phyloP scores from a whole-genome alignment of 202 grass and related monocot genomes.

The Schoenoplectus tabernaemontani region DNA sequence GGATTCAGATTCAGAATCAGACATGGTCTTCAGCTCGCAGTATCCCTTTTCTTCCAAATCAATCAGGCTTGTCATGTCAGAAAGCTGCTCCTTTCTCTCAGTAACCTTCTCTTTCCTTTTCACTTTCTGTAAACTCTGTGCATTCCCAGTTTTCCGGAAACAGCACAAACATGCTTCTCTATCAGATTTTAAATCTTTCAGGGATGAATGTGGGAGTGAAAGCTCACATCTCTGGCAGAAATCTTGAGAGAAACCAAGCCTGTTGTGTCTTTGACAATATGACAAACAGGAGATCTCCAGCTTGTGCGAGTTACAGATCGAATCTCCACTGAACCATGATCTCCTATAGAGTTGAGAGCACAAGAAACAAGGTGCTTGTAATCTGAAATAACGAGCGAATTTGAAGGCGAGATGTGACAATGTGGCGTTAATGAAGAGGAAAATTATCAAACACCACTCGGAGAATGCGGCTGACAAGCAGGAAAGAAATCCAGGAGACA shows the following conservation, averaged over 20 bases:
- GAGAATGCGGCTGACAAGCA: constrained; percentile 36
- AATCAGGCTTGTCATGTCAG: background rate
- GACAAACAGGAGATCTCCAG: constrained; percentile 54
- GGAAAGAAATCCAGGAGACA: constrained; percentile 28
- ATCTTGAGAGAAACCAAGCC: constrained; percentile 37
- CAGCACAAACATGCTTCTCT: constrained; percentile 54
- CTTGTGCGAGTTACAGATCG: constrained; percentile 49
- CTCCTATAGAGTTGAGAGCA: constrained; percentile 50
- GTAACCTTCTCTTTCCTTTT: constrained; percentile 4
- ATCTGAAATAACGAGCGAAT: constrained; percentile 32
- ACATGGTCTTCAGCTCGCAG: constrained; percentile 39
- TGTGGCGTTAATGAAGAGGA: constrained; percentile 43
- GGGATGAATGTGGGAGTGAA: constrained; percentile 24
- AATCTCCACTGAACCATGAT: constrained; percentile 43
- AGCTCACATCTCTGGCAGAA: constrained; percentile 52
- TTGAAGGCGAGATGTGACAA: constrained; percentile 38
- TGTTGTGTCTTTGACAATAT: constrained; percentile 48
- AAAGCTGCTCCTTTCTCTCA: background rate
- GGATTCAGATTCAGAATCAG: constrained; percentile 50
- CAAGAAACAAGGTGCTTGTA: constrained; percentile 53
- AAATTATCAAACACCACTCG: constrained; percentile 62
- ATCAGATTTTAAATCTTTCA: background rate
- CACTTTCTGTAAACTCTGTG: background rate
- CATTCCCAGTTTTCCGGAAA: constrained; percentile 29
- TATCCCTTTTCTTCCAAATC: constrained; percentile 33